These are phyloP conservation scores for Vitis rotundifolia DNA, from an alignment of 164 flowering plant genomes.

Conservation along the genomic window DNA sequence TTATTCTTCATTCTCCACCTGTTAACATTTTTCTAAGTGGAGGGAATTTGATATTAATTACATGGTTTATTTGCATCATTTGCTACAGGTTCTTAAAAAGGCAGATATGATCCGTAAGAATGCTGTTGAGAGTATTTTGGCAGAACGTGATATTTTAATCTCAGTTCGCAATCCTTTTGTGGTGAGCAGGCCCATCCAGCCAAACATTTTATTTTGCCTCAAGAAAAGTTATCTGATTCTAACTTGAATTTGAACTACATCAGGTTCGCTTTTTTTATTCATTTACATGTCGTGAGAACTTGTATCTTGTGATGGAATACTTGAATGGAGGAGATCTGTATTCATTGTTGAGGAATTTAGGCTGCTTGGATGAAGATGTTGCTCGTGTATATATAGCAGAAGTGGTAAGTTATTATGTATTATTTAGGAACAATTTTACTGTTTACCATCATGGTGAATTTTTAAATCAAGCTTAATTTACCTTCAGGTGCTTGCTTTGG, in stretches of 20 bases:
- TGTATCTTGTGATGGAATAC: conserved; percentile 99
- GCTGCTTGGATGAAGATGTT: conserved; percentile 97
- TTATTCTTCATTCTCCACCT: too few species aligned
- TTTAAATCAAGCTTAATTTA: neutral
- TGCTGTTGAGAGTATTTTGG: conserved; percentile 99
- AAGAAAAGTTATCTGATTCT: conserved; percentile 16
- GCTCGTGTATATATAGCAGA: conserved; percentile 97
- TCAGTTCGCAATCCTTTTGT: conserved; percentile 98
- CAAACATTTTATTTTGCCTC: conserved; percentile 6
- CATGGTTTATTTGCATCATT: neutral
- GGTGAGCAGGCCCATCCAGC: conserved; percentile 64
- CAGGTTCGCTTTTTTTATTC: conserved; percentile 99
- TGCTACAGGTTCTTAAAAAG: conserved; percentile 82
- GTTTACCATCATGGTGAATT: neutral
- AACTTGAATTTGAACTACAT: conserved; percentile 19
- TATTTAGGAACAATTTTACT: neutral
- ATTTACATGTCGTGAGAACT: conserved; percentile 94
- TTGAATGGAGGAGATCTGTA: conserved; percentile 99
- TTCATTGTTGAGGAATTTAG: conserved; percentile 91
- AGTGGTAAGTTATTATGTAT: conserved; percentile 68
- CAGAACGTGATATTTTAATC: conserved; percentile 95
- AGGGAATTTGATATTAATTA: too few species aligned
- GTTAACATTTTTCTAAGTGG: too few species aligned
- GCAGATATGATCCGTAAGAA: conserved; percentile 99
- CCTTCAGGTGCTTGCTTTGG: conserved; percentile 94